A percentile compares a stretch with the other conserved stretches of the same genome.
phyloP scores from a whole-genome alignment of 2,329 filamentous ascomycete species.

The Thielaviopsis punctulata region DNA sequence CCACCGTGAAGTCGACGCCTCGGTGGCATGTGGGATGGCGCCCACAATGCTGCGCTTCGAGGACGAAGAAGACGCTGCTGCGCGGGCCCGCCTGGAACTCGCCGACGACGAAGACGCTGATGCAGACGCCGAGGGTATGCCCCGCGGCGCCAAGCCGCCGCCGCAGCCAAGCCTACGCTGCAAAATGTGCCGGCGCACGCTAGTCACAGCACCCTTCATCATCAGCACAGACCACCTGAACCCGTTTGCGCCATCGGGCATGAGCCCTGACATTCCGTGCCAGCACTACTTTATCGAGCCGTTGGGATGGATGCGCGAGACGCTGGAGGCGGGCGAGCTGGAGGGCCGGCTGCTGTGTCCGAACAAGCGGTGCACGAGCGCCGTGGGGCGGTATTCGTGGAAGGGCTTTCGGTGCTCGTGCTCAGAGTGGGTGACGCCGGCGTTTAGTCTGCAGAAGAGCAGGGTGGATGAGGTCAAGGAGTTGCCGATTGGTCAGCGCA shows the following conservation, averaged over 20 bases:
- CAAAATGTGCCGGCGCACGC: conserved; percentile 67
- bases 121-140: conserved; percentile 12
- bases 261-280: conserved; percentile 29
- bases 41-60: conserved; percentile 74
- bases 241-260: conserved; percentile 15
- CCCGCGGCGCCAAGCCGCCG: conserved; percentile 3
- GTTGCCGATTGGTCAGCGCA: conserved; percentile 14
- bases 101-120: conserved; percentile 14
- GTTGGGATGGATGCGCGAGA: conserved; percentile 81
- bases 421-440: conserved; percentile 76
- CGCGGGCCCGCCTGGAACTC: conserved; percentile 16
- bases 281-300: conserved; percentile 85
- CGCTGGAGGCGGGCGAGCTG: conserved; percentile 63
- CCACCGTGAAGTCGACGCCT: conserved; percentile 35
- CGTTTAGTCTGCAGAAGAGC: conserved; percentile 68
- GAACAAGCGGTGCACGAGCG: conserved; percentile 56
- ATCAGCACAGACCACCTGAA: conserved; percentile 34
- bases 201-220: conserved; percentile 44
- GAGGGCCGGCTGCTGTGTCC: conserved; percentile 78
- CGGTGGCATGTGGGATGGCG: conserved; percentile 55
- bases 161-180: conserved; percentile 42
- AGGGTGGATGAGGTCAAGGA: conserved; percentile 54
- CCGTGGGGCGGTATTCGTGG: conserved; percentile 89
- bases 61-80: conserved; percentile 35
- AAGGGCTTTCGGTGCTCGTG: conserved; percentile 89